Base-by-base conservation (phyloP, 345 rosid species). In the Aquilaria sinensis region DNA sequence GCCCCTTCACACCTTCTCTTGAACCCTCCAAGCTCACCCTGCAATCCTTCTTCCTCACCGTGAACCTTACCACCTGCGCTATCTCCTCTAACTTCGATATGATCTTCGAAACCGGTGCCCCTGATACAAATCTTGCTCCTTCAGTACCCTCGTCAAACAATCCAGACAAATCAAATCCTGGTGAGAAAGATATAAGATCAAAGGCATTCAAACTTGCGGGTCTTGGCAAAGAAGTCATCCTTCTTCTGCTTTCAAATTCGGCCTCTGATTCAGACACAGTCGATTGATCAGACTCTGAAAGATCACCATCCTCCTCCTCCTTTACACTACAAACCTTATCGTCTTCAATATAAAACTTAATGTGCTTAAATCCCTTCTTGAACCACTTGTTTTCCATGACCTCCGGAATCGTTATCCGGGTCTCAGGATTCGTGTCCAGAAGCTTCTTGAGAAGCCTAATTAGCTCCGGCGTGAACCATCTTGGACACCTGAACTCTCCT, bases 381-480 rank as follows among this genome's bases (percentile, higher is more conserved):
- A 89, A 86, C 98, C 98, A 92, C 50, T 80, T 68, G 16, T 68
- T 79, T 61, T 87, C 90, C 96, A 85, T 87, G 33, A 92, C 72
- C 57, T 69, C 82, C 1, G 87, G 88, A 56, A 92, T 79, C 0
- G 91, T 87, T 34, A 92, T 78, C 66, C 98, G 72, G 12, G 86
- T 77, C 2, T 72, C 75, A 0, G 98, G 96, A 71, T 92, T 92
- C 14, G 89, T 85, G 29, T 89, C 89, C 10, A 92, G 90, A 63
- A 87, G 82, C 53, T 81, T 76, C 14, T 67, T 75, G 15, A 85
- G 67, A 16, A 92, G 67, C 70, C 72, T 74, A 58, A 63, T 70
- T 31, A 87, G 85, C 71, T 92, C 81, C 51, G 86, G 80, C 1
- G 96, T 78, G 57, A 92, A 81, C 87, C 92, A 84, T 61, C 87